A percentile compares a stretch with the other conserved stretches of the same genome.
These are phyloP conservation scores for Fagopyrum esculentum DNA, from an alignment of 148 eudicot genomes.

Conservation along the genomic window DNA sequence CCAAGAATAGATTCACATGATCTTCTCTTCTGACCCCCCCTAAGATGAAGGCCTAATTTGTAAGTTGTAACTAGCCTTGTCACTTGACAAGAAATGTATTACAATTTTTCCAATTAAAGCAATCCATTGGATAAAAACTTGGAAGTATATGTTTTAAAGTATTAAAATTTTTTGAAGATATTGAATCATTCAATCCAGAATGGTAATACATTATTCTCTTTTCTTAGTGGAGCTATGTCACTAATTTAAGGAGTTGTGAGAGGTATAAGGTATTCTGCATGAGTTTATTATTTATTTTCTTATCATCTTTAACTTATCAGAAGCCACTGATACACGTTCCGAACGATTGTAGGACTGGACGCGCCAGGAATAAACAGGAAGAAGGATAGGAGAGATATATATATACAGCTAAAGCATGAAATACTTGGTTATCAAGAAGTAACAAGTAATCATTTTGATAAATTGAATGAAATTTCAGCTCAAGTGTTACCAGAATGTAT, in stretches of 20 bases:
- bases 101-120: background rate
- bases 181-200: constrained; percentile 5
- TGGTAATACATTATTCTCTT: background rate
- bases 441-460: background rate
- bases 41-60: too few relatives aligned
- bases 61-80: too few relatives aligned
- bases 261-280: constrained; percentile 3
- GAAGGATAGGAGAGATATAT: background rate
- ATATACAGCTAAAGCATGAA: background rate
- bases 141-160: background rate
- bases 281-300: background rate
- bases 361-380: background rate
- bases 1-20: too few relatives aligned
- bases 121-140: background rate
- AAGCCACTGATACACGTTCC: background rate
- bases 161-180: background rate
- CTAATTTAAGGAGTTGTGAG: background rate
- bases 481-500: background rate
- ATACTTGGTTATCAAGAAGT: background rate
- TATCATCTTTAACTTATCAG: background rate
- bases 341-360: background rate
- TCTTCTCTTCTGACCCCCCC: too few relatives aligned
- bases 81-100: too few relatives aligned
- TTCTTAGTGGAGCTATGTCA: background rate
- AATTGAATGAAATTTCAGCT: background rate